These are phyloP conservation scores for Cordyceps cicadae DNA, from an alignment of 2,329 filamentous ascomycete species.

Conservation along the genomic window DNA sequence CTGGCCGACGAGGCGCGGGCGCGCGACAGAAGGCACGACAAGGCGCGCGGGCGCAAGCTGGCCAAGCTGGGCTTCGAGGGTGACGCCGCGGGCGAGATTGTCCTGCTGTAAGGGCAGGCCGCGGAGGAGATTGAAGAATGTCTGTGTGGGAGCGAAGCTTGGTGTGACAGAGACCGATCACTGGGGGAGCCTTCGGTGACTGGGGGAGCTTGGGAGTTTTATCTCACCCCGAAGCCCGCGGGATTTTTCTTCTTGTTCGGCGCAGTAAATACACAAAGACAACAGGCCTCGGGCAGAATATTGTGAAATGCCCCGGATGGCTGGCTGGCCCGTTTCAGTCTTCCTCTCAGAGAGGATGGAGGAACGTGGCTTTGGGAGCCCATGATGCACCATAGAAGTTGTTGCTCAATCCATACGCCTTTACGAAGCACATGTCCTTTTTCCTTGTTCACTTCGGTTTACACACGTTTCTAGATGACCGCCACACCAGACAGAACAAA, in stretches of 20 bases:
- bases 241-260: constrained; percentile 14
- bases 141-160: no score
- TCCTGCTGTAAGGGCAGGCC: constrained; percentile 45
- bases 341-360: not conserved
- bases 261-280: constrained; percentile 6
- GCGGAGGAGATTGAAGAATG: no score
- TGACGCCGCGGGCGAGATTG: constrained; percentile 69
- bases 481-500: not conserved
- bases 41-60: constrained; percentile 61
- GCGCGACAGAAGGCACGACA: constrained; percentile 64
- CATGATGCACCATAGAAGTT: not conserved
- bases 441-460: not conserved
- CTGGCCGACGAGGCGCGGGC: constrained; percentile 64
- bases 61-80: constrained; percentile 78
- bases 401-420: not conserved
- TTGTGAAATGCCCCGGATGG: constrained; percentile 49
- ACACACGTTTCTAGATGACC: not conserved
- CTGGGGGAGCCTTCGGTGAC: no score
- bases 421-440: not conserved
- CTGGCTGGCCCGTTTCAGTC: not conserved
- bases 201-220: no score
- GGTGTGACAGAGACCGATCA: no score
- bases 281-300: constrained; percentile 43
- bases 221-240: not conserved
- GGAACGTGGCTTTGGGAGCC: not conserved